Conservation (phyloP, 2,329 filamentous ascomycete genomes). For the Aspergillus sergii region DNA sequence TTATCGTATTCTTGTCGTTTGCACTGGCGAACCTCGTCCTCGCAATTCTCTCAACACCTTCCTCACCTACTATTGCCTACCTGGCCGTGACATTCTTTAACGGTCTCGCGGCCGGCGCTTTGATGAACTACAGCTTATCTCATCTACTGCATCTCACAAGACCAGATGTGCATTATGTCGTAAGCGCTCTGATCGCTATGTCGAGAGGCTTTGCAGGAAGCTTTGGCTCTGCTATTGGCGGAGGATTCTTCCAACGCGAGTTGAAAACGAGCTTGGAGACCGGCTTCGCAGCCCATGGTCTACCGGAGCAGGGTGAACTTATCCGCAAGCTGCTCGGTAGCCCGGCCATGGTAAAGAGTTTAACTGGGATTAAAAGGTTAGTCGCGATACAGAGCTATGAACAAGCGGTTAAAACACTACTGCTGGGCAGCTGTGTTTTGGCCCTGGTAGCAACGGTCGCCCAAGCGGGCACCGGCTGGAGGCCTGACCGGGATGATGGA, state of each 20-base stretch:
- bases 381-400: conserved; percentile 59
- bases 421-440: conserved; percentile 54
- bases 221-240: conserved; percentile 78
- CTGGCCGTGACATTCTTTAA: conserved; percentile 67
- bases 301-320: conserved; percentile 46
- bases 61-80: conserved; percentile 56
- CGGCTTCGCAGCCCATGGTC: conserved; percentile 56
- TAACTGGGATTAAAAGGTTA: conserved; percentile 53
- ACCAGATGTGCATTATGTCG: conserved; percentile 70
- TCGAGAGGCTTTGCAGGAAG: conserved; percentile 81
- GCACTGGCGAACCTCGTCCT: conserved; percentile 61
- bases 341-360: conserved; percentile 55
- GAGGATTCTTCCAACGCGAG: conserved; percentile 70
- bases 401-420: conserved; percentile 56
- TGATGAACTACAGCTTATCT: conserved; percentile 78
- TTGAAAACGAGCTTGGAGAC: conserved; percentile 58
- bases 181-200: conserved; percentile 74
- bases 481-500: conserved; percentile 22
- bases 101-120: conserved; percentile 71
- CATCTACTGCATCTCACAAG: conserved; percentile 74
- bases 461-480: conserved; percentile 64
- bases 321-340: conserved; percentile 61
- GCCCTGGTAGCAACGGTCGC: conserved; percentile 53
- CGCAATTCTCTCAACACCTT: conserved; percentile 57
- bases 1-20: conserved; percentile 66